Evolutionary conservation across 73 alveolate genomes (phyloP).

Genomic region (Paramecium tetraurelia): DNA sequence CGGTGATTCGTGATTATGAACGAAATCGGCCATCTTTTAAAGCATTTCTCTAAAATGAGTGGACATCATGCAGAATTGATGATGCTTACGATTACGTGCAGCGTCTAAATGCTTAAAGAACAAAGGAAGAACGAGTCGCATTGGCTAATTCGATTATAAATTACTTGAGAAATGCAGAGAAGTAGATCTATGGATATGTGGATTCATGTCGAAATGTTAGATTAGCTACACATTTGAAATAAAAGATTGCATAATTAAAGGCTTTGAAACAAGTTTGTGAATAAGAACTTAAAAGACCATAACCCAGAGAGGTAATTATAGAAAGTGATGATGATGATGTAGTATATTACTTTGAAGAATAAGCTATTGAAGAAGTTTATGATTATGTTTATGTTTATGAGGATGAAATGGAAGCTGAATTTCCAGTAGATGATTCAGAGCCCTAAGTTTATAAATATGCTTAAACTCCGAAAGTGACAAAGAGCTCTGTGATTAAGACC

Average conservation of each 20-base stretch:
- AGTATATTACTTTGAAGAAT: neutral
- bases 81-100: neutral
- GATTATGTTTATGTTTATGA: neutral
- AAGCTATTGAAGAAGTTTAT: neutral
- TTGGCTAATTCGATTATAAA: neutral
- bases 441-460: neutral
- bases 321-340: neutral
- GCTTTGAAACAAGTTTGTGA: constrained; percentile 3
- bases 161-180: neutral
- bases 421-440: neutral
- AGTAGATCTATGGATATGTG: neutral
- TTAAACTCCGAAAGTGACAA: neutral
- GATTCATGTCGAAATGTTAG: constrained; percentile 6
- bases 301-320: neutral
- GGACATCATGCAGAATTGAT: neutral
- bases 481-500: neutral
- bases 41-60: neutral
- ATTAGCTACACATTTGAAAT: neutral
- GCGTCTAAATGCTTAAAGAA: neutral
- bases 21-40: neutral
- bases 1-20: neutral
- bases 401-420: neutral
- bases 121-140: neutral
- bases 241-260: neutral
- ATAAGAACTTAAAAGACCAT: neutral